A percentile compares a stretch with the other conserved stretches of the same genome.
Conservation (phyloP, 2,329 filamentous ascomycete genomes). For the Monosporascus sp. region DNA sequence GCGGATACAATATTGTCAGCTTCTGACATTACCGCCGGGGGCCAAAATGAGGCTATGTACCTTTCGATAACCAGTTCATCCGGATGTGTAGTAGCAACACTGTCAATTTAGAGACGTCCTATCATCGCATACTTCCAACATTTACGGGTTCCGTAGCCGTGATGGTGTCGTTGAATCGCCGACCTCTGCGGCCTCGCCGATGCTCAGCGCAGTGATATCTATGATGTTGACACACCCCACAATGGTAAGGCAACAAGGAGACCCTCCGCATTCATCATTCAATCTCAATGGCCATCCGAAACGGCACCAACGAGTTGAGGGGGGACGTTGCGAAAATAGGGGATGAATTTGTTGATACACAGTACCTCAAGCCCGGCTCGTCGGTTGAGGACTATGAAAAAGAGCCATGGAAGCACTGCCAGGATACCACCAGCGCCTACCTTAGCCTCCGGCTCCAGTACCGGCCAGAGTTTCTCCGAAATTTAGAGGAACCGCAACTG, state of each 20-base stretch:
- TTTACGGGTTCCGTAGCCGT: neutral
- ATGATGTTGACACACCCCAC: neutral
- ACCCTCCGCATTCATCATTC: neutral
- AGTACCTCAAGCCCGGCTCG: neutral
- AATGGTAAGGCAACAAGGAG: neutral
- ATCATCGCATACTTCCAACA: neutral
- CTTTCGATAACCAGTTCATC: neutral
- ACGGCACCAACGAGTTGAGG: neutral
- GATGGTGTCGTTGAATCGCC: neutral
- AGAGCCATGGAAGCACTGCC: neutral
- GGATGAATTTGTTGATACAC: neutral
- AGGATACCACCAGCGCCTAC: neutral
- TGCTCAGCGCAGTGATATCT: neutral
- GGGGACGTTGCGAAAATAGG: neutral
- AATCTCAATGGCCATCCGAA: neutral
- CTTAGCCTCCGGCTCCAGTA: neutral
- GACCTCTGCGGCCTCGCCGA: too few relatives aligned
- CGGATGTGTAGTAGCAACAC: neutral
- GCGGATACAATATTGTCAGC: neutral
- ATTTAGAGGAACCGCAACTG: neutral
- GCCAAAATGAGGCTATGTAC: neutral
- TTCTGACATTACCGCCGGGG: neutral
- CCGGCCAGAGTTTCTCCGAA: neutral
- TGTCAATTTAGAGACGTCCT: too few relatives aligned
- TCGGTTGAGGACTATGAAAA: neutral